Conservation (phyloP, 768 basidiomycete genomes). For the Crassisporium funariophilum region DNA sequence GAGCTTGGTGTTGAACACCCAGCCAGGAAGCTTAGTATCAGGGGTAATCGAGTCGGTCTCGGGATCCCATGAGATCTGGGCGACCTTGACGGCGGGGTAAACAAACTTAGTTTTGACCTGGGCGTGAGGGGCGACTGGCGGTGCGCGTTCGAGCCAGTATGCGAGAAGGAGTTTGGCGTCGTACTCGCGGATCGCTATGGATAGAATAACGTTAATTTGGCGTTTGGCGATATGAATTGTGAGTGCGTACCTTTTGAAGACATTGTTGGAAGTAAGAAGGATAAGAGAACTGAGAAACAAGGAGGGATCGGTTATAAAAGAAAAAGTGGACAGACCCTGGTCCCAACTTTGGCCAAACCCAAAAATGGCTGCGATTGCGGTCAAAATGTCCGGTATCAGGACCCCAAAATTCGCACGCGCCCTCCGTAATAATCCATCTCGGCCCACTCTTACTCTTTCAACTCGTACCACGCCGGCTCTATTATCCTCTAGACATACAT, state of each 20-base stretch:
- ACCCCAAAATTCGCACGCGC: conserved; percentile 36
- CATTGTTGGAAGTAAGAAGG: conserved; percentile 35
- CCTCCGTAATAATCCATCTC: conserved; percentile 15
- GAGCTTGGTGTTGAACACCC: conserved; percentile 86
- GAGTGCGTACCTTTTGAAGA: conserved; percentile 44
- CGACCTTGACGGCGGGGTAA: conserved; percentile 73
- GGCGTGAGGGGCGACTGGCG: conserved; percentile 68
- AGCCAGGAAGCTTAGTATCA: conserved; percentile 62
- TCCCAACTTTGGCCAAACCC: conserved; percentile 19
- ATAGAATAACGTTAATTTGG: conserved; percentile 6
- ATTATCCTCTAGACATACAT: no score
- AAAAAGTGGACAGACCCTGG: conserved; percentile 25
- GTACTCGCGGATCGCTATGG: conserved; percentile 87
- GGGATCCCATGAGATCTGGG: conserved; percentile 86
- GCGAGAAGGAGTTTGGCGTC: conserved; percentile 97
- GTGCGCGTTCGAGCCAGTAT: conserved; percentile 95
- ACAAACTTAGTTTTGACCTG: conserved; percentile 57
- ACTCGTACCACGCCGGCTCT: no score
- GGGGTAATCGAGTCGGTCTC: conserved; percentile 58
- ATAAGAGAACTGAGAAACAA: conserved; percentile 19
- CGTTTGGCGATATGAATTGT: conserved; percentile 4
- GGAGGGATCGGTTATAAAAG: conserved; percentile 27
- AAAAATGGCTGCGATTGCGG: conserved; percentile 19
- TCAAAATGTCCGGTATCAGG: conserved; percentile 13
- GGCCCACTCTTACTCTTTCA: conserved; percentile 22